Conservation (phyloP, 2,329 filamentous ascomycete genomes). For the Xylariaceae sp. region DNA sequence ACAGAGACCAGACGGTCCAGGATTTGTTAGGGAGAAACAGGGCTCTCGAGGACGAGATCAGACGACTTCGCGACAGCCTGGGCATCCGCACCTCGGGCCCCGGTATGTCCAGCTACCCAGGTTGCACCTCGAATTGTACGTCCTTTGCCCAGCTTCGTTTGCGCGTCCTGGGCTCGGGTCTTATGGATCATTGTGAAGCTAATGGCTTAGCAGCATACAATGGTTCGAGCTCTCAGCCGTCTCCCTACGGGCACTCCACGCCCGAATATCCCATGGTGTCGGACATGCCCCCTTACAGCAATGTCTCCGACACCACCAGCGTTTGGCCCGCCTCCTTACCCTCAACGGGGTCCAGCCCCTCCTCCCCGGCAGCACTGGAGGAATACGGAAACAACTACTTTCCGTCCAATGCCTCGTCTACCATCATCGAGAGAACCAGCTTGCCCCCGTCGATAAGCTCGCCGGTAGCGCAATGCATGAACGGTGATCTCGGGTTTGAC, state of each 20-base stretch:
- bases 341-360: slow-evolving; percentile 48
- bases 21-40: slow-evolving; percentile 48
- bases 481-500: slow-evolving; percentile 34
- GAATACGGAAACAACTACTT: slow-evolving; percentile 45
- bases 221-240: slow-evolving; percentile 39
- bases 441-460: slow-evolving; percentile 29
- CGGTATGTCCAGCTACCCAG: slow-evolving; percentile 23
- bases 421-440: slow-evolving; percentile 36
- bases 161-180: background rate
- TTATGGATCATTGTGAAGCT: background rate
- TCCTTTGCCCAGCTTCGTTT: background rate
- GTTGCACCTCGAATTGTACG: slow-evolving; percentile 27
- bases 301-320: slow-evolving; percentile 40
- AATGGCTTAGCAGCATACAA: slow-evolving; percentile 21
- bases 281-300: slow-evolving; percentile 38
- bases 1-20: slow-evolving; percentile 46
- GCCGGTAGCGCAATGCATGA: slow-evolving; percentile 29
- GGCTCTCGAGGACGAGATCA: slow-evolving; percentile 49
- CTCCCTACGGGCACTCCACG: slow-evolving; percentile 38
- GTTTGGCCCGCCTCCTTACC: slow-evolving; percentile 42
- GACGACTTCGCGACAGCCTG: slow-evolving; percentile 40
- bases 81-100: slow-evolving; percentile 34
- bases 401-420: slow-evolving; percentile 43
- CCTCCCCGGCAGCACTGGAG: slow-evolving; percentile 43
- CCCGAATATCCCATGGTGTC: slow-evolving; percentile 41